Percentiles rank a stretch among this genome's conserved stretches.
phyloP scores from a whole-genome alignment of 768 basidiomycete species.

The Tulasnella calospora region DNA sequence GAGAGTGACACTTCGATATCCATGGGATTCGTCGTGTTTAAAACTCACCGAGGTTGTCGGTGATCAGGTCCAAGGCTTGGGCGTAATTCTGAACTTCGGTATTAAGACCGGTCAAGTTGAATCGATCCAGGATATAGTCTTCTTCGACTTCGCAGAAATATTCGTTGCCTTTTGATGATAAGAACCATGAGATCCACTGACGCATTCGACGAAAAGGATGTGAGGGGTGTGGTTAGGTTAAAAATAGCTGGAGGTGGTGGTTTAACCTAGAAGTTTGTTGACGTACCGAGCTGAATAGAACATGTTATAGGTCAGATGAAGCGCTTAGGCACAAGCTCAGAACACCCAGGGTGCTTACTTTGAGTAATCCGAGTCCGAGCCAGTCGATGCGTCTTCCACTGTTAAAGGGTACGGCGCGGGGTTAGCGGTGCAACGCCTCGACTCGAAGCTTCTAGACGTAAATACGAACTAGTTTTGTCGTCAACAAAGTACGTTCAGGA shows the following conservation, averaged over 20 bases:
- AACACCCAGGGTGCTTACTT: conserved; percentile 52
- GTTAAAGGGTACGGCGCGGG: conserved; percentile 6
- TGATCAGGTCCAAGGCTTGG: conserved; percentile 91
- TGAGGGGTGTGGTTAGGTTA: conserved; percentile 32
- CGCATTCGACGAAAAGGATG: conserved; percentile 16
- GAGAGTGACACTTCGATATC: background rate
- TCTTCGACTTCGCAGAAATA: conserved; percentile 99
- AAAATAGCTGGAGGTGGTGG: background rate
- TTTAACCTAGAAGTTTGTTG: conserved; percentile 1
- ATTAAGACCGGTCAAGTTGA: conserved; percentile 96
- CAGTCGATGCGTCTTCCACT: conserved; percentile 48
- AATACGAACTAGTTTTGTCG: background rate
- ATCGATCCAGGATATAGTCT: conserved; percentile 96
- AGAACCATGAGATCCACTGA: conserved; percentile 97
- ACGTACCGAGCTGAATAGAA: conserved; percentile 14
- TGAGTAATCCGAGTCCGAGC: conserved; percentile 93
- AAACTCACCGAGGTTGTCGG: conserved; percentile 84
- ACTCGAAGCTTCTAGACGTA: background rate
- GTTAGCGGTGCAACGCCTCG: conserved; percentile 3
- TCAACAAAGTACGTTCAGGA: background rate
- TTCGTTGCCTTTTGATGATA: conserved; percentile 96
- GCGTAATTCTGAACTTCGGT: conserved; percentile 93
- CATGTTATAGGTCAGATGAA: background rate
- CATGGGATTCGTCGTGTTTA: background rate
- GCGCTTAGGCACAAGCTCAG: too few species aligned